Base-by-base conservation (phyloP, 306 rosid species). In the Castanopsis chinensis region DNA sequence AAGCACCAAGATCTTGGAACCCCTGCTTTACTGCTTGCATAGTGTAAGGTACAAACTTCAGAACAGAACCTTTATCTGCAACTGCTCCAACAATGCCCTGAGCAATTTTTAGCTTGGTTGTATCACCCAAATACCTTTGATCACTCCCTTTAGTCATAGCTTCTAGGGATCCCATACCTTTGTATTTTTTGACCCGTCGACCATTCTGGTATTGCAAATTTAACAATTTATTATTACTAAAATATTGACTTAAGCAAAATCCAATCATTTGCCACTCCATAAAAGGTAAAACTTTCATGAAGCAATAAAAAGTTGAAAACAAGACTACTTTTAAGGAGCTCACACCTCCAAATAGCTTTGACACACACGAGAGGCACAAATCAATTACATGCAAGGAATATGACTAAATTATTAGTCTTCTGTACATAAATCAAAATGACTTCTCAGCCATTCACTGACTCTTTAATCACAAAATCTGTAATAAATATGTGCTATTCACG, bases 111-210 rank as follows among this genome's bases (percentile, higher is more conserved):
- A 25, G 27, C 27, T 25, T 25, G 1, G 27, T 25, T 25, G 27
- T 25, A 25, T 25, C 27, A 25, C 27, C 27, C 27, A 25, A 25
- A 25, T 25, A 25, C 27, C 27, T 25, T 25, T 25, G 27, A 25
- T 25, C 27, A 25, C 98, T 95, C 8, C 99, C 99, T 82, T 93
- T 93, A 20, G 91, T 93, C 98, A 95, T 95, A 73, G 99, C 99
- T 90, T 95, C 99, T 77, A 95, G 83, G 35, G 96, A 95, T 43
- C 98, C 98, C 99, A 93, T 95, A 78, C 98, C 98, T 78, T 97
- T 79, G 59, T 95, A 93, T 71, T 89, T 95, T 73, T 95, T 95
- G 2, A 93, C 81, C 19, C 88, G 89, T 55, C 45, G 77, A 75
- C 97, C 96, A 86, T 93, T 86, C 99, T 95, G 85, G 76, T 17